These are phyloP conservation scores for Trematosphaeria pertusa DNA, from an alignment of 2,329 filamentous ascomycete genomes.

Conservation along the genomic window DNA sequence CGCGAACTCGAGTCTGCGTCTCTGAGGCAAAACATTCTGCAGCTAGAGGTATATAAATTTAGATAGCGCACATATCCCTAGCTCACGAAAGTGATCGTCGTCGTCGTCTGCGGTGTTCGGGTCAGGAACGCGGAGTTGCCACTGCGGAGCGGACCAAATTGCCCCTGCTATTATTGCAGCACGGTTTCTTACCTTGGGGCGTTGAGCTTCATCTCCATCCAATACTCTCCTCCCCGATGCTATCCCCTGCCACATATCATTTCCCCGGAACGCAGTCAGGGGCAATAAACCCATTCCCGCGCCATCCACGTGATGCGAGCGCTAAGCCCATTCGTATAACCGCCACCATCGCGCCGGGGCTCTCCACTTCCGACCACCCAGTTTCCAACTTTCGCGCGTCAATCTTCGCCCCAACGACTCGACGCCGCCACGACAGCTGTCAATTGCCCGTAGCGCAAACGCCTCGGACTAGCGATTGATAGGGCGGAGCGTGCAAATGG, in stretches of 20 bases:
- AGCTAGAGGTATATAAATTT: too few relatives aligned
- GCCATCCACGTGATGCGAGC: conserved; percentile 9
- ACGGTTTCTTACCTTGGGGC: too few relatives aligned
- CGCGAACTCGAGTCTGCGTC: too few relatives aligned
- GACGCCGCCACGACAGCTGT: conserved; percentile 15
- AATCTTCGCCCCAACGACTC: background rate
- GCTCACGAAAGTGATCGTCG: too few relatives aligned
- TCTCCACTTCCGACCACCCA: conserved; percentile 4
- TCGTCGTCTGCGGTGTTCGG: too few relatives aligned
- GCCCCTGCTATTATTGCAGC: too few relatives aligned
- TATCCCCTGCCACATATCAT: background rate
- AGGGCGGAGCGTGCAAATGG: conserved; percentile 7
- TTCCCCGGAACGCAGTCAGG: conserved; percentile 5
- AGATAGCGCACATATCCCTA: too few relatives aligned
- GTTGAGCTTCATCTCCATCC: background rate
- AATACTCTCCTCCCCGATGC: background rate
- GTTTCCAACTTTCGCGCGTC: conserved; percentile 4
- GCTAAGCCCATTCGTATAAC: conserved; percentile 8
- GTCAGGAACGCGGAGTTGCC: too few relatives aligned
- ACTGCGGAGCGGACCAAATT: too few relatives aligned
- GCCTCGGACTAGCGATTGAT: conserved; percentile 5
- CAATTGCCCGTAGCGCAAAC: conserved; percentile 11
- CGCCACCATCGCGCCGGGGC: conserved; percentile 9
- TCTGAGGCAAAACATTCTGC: too few relatives aligned
- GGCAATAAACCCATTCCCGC: conserved; percentile 10